Evolutionary conservation across 495 filamentous ascomycete genomes (phyloP).

Genomic region (Evernia prunastri): DNA sequence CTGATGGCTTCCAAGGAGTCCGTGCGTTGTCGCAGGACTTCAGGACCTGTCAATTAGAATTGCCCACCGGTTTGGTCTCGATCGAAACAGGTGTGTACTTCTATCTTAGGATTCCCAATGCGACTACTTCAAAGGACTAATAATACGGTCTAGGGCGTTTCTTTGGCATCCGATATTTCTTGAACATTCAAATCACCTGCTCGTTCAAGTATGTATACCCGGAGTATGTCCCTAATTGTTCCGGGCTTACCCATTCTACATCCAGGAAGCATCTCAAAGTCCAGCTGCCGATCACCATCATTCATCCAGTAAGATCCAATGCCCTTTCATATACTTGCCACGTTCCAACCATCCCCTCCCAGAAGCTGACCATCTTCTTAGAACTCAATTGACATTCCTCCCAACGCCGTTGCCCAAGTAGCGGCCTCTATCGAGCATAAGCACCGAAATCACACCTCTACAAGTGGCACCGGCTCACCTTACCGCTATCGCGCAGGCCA

Average conservation of each 20-base stretch:
- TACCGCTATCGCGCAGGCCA: slow-evolving; percentile 26
- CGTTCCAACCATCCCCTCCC: slow-evolving; percentile 1
- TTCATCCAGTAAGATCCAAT: slow-evolving; percentile 42
- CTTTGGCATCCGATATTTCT: slow-evolving; percentile 49
- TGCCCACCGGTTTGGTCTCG: slow-evolving; percentile 46
- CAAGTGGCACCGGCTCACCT: slow-evolving; percentile 13
- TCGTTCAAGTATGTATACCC: slow-evolving; percentile 35
- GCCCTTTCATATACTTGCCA: background rate
- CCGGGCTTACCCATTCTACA: background rate
- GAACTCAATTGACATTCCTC: slow-evolving; percentile 55
- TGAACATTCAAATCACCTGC: slow-evolving; percentile 41
- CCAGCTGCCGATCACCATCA: slow-evolving; percentile 49
- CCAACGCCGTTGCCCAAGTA: slow-evolving; percentile 52
- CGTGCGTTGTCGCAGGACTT: slow-evolving; percentile 40
- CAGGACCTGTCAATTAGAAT: slow-evolving; percentile 45
- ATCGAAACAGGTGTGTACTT: slow-evolving; percentile 38
- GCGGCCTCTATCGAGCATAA: slow-evolving; percentile 49
- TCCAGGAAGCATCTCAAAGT: slow-evolving; percentile 42
- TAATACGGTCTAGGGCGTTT: slow-evolving; percentile 26
- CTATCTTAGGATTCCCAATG: background rate
- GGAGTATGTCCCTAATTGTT: slow-evolving; percentile 1
- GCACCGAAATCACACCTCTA: slow-evolving; percentile 25
- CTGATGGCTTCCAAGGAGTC: slow-evolving; percentile 41
- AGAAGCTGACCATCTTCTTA: slow-evolving; percentile 24
- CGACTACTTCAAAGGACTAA: background rate